Conservation (phyloP, 257 asterid genomes). For the Plantago major region DNA sequence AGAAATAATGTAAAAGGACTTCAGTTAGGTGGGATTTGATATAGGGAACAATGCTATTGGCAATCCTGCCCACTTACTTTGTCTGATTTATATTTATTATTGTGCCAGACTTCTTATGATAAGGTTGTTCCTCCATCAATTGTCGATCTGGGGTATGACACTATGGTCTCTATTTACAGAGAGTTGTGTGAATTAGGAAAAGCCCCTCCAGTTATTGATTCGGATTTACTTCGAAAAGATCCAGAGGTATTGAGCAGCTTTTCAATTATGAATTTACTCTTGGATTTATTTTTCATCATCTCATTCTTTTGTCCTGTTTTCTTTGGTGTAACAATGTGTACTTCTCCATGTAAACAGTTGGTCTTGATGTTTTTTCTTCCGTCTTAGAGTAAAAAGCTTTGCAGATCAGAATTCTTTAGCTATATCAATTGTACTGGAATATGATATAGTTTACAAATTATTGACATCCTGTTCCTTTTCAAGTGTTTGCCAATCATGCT, state of each 20-base stretch:
- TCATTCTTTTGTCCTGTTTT: background rate
- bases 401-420: no score
- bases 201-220: conserved; percentile 66
- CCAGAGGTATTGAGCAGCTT: conserved; percentile 56
- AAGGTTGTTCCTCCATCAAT: conserved; percentile 63
- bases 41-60: background rate
- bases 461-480: no score
- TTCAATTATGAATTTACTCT: conserved; percentile 12
- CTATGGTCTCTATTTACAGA: conserved; percentile 53
- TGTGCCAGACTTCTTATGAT: conserved; percentile 64
- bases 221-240: conserved; percentile 57
- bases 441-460: no score
- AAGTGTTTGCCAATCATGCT: no score
- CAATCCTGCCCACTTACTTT: conserved; percentile 12
- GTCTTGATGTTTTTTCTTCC: no score
- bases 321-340: conserved; percentile 4
- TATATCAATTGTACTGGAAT: no score
- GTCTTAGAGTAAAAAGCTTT: no score
- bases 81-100: conserved; percentile 20
- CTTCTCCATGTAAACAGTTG: background rate
- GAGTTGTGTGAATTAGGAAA: conserved; percentile 60
- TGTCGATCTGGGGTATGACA: conserved; percentile 58
- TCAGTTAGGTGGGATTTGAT: conserved; percentile 13
- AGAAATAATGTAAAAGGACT: conserved; percentile 4
- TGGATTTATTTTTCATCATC: background rate